Conservation (phyloP, 2,329 filamentous ascomycete genomes). For the Fusarium mexicanum region DNA sequence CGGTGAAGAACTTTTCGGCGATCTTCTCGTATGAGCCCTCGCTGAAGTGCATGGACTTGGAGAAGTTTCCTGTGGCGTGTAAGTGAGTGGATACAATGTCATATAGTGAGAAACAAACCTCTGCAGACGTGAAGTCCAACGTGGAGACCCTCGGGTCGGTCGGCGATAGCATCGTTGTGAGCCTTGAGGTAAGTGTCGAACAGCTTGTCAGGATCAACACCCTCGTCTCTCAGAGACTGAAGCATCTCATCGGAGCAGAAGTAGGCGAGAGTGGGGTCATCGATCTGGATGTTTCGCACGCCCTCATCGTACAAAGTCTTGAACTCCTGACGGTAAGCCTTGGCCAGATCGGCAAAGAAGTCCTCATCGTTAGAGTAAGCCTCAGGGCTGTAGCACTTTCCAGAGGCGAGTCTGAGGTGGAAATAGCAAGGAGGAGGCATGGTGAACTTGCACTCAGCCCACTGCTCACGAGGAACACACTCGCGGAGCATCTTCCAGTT, state of each 20-base stretch:
- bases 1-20: constrained; percentile 67
- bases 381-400: constrained; percentile 61
- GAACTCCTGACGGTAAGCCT: constrained; percentile 64
- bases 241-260: constrained; percentile 77
- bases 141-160: constrained; percentile 72
- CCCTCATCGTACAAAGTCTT: constrained; percentile 64
- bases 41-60: constrained; percentile 70
- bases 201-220: constrained; percentile 70
- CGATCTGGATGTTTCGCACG: constrained; percentile 67
- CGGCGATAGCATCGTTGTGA: constrained; percentile 75
- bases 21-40: constrained; percentile 72
- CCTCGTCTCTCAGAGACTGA: constrained; percentile 64
- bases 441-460: constrained; percentile 73
- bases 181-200: constrained; percentile 76
- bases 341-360: constrained; percentile 66
- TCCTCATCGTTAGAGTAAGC: constrained; percentile 63
- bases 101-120: constrained; percentile 31
- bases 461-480: constrained; percentile 64
- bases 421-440: constrained; percentile 75
- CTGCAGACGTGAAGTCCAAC: constrained; percentile 73
- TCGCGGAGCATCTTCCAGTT: constrained; percentile 53
- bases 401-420: constrained; percentile 63
- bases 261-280: constrained; percentile 71
- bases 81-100: not conserved
- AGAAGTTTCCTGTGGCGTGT: constrained; percentile 61